Evolutionary conservation across 1,139 yeast species (phyloP).

Genomic region (Yamadazyma kanchanaburiensis): DNA sequence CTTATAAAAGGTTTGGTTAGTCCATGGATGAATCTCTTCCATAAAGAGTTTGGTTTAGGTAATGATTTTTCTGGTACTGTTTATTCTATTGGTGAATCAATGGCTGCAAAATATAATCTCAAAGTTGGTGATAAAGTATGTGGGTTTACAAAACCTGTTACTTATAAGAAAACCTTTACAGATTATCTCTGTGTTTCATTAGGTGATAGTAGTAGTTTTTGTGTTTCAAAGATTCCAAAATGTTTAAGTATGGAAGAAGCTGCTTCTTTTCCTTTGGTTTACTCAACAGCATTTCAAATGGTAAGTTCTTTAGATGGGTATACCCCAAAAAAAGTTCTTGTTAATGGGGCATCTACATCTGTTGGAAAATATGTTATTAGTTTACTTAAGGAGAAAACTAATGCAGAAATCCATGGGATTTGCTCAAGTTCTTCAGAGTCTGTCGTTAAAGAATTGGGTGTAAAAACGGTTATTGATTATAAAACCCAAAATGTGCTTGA

Average conservation of each 20-base stretch:
- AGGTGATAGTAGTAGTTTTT: conserved; percentile 24
- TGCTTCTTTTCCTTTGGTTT: conserved; percentile 54
- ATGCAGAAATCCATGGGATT: conserved; percentile 43
- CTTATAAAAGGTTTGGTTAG: conserved; percentile 40
- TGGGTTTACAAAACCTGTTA: conserved; percentile 60
- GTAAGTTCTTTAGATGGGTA: conserved; percentile 16
- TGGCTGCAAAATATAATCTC: conserved; percentile 27
- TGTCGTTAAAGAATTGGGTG: conserved; percentile 47
- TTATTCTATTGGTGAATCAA: conserved; percentile 51
- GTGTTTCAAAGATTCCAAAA: conserved; percentile 45
- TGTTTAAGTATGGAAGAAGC: conserved; percentile 51
- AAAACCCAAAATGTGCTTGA: conserved; percentile 20
- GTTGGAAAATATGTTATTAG: conserved; percentile 64
- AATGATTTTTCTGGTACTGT: conserved; percentile 68
- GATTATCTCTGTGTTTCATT: conserved; percentile 39
- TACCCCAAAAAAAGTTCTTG: conserved; percentile 30
- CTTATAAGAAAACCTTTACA: conserved; percentile 21
- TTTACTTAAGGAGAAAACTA: conserved; percentile 44
- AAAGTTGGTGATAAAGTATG: conserved; percentile 62
- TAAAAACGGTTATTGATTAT: conserved; percentile 51
- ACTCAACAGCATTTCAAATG: conserved; percentile 54
- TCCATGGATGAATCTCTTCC: conserved; percentile 15
- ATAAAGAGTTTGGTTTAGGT: conserved; percentile 46
- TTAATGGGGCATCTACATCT: conserved; percentile 75
- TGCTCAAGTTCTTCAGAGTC: conserved; percentile 32